Conservation (phyloP, 2,329 filamentous ascomycete species). For the Tolypocladium endophyticum region DNA sequence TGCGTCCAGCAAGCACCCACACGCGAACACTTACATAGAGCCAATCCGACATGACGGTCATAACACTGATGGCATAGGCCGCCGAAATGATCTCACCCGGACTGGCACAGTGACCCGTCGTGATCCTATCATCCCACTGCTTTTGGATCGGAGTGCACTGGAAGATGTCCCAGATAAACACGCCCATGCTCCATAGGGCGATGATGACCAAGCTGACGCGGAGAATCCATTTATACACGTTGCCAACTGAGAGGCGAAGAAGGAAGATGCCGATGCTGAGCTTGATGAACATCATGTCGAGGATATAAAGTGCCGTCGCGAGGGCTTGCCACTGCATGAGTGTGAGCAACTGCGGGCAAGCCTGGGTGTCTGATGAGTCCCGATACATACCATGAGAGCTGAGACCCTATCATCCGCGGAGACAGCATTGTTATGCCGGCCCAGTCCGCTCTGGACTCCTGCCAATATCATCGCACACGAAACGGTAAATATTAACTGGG, state of each 20-base stretch:
- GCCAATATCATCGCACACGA: constrained; percentile 35
- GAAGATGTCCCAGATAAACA: constrained; percentile 43
- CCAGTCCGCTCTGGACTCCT: constrained; percentile 32
- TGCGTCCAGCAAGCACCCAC: background rate
- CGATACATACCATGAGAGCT: constrained; percentile 31
- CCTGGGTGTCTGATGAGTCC: background rate
- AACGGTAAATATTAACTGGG: constrained; percentile 32
- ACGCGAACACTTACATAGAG: constrained; percentile 28
- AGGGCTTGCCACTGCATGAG: constrained; percentile 35
- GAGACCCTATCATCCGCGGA: constrained; percentile 26
- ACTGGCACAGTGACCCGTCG: constrained; percentile 29
- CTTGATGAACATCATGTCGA: constrained; percentile 47
- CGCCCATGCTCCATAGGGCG: constrained; percentile 31
- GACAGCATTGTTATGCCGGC: constrained; percentile 35
- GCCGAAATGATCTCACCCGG: constrained; percentile 32
- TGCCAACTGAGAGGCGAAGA: constrained; percentile 33
- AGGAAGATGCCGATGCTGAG: constrained; percentile 44
- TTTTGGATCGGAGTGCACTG: constrained; percentile 39
- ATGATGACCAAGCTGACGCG: constrained; percentile 34
- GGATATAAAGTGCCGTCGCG: constrained; percentile 37
- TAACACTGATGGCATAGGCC: constrained; percentile 39
- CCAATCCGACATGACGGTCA: constrained; percentile 44
- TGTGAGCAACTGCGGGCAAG: background rate
- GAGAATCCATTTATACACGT: constrained; percentile 37
- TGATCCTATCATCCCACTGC: constrained; percentile 43